These are phyloP conservation scores for Edaphochlamys debaryana DNA, from an alignment of 139 green algal species.

Conservation along the genomic window DNA sequence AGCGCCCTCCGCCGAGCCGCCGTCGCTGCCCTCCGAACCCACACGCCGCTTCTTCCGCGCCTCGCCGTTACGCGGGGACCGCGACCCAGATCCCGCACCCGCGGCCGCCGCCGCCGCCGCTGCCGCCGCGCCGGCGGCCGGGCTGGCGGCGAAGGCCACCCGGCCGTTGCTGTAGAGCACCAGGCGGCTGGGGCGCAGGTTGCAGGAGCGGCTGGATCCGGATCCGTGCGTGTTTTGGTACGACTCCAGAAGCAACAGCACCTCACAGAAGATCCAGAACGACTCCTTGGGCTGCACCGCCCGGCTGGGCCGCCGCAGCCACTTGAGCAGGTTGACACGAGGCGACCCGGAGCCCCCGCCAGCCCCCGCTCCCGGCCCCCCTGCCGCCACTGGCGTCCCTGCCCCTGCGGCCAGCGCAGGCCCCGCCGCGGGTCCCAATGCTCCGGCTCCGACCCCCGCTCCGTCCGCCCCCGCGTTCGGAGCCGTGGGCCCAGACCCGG, in stretches of 20 bases:
- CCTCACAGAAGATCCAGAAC: constrained; percentile 73
- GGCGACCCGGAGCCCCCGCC: no score
- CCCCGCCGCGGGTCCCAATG: no score
- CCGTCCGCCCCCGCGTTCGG: no score
- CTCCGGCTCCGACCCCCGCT: no score
- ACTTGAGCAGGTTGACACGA: constrained; percentile 51
- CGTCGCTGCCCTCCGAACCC: no score
- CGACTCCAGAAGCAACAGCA: constrained; percentile 63
- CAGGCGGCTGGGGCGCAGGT: constrained; percentile 43
- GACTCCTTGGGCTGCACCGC: constrained; percentile 52
- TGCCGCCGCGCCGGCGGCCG: background rate
- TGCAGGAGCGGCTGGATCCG: background rate
- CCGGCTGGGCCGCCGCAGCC: constrained; percentile 51
- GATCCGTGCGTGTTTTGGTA: no score
- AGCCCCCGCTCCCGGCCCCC: no score
- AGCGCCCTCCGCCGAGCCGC: no score
- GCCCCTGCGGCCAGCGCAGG: background rate
- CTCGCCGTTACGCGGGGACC: no score
- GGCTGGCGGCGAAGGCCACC: constrained; percentile 18
- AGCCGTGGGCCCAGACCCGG: no score
- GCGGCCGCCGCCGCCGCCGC: background rate
- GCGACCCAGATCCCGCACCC: background rate
- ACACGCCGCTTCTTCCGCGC: no score
- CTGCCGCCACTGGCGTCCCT: background rate
- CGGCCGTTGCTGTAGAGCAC: constrained; percentile 48